These are phyloP conservation scores for Ustanciosporium gigantosporum DNA, from an alignment of 1,284 basidiomycete genomes.

Conservation along the genomic window DNA sequence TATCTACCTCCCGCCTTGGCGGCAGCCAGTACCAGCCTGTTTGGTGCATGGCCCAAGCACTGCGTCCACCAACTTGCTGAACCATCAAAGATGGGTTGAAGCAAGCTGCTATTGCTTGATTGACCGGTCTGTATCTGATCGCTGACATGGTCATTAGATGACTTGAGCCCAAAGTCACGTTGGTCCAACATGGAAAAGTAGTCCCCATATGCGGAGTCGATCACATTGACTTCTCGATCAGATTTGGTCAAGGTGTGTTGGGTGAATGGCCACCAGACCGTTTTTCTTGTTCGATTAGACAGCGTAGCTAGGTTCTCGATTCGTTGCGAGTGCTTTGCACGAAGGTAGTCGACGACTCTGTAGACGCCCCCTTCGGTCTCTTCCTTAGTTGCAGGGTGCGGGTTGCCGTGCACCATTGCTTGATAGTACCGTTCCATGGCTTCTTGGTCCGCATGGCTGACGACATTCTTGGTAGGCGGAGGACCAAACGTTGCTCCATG, in stretches of 20 bases:
- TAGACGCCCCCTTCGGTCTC: slow-evolving; percentile 63
- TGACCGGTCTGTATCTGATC: background rate
- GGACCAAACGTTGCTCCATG: slow-evolving; percentile 22
- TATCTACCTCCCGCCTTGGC: slow-evolving; percentile 88
- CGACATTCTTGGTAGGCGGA: slow-evolving; percentile 62
- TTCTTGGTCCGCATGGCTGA: slow-evolving; percentile 66
- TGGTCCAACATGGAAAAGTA: slow-evolving; percentile 68
- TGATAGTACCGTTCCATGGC: slow-evolving; percentile 75
- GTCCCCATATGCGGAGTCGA: slow-evolving; percentile 87
- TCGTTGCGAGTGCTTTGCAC: slow-evolving; percentile 69
- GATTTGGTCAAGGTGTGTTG: slow-evolving; percentile 69
- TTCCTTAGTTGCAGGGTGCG: slow-evolving; percentile 4
- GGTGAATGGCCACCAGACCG: slow-evolving; percentile 96
- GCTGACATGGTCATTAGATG: no score
- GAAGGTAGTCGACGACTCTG: slow-evolving; percentile 69
- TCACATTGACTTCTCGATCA: slow-evolving; percentile 64
- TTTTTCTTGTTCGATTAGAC: slow-evolving; percentile 75
- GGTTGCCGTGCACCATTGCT: slow-evolving; percentile 54
- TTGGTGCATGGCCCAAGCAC: slow-evolving; percentile 80
- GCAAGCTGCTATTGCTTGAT: slow-evolving; percentile 55
- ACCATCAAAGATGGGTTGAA: slow-evolving; percentile 79
- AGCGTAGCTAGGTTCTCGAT: slow-evolving; percentile 75
- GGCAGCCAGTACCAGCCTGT: slow-evolving; percentile 79
- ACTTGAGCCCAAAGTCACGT: no score
- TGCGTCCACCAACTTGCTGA: slow-evolving; percentile 99